These are phyloP conservation scores for Naganishia vaughanmartiniae DNA, from an alignment of 768 basidiomycete species.

Conservation along the genomic window DNA sequence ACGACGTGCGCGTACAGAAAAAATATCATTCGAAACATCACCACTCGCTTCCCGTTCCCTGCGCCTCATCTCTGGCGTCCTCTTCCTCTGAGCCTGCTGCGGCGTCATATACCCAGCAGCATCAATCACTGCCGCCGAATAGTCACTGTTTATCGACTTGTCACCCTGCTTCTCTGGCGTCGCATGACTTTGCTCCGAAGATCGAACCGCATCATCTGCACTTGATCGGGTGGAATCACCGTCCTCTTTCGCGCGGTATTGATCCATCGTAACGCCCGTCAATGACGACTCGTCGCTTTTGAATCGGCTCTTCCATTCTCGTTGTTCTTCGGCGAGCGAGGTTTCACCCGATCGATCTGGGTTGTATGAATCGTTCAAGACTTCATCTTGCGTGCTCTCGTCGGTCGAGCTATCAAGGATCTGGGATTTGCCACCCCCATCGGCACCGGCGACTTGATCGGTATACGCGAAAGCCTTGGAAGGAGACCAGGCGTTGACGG, in stretches of 20 bases:
- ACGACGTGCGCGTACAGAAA: slow-evolving; percentile 18
- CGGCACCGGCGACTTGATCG: slow-evolving; percentile 1
- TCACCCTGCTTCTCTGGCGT: slow-evolving; percentile 3
- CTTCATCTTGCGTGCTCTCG: background rate
- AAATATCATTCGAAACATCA: slow-evolving; percentile 34
- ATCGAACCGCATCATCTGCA: background rate
- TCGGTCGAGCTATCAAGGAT: background rate
- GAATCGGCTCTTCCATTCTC: background rate
- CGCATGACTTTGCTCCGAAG: background rate
- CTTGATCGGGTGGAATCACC: background rate
- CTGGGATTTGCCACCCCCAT: too few relatives aligned
- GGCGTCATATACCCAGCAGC: background rate
- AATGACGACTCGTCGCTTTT: background rate
- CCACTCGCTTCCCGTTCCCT: slow-evolving; percentile 12
- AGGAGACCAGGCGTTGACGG: slow-evolving; percentile 14
- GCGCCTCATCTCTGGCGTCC: slow-evolving; percentile 15
- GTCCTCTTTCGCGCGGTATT: too few relatives aligned
- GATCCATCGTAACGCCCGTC: background rate
- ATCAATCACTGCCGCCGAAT: slow-evolving; percentile 1
- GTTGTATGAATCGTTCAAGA: slow-evolving; percentile 8
- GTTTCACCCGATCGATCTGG: background rate
- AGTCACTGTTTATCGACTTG: background rate
- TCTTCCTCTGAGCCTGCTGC: background rate
- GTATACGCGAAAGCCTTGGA: slow-evolving; percentile 15
- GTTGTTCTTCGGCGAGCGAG: background rate